Conservation (phyloP, 495 filamentous ascomycete species). For the Jackrogersella minutella region DNA sequence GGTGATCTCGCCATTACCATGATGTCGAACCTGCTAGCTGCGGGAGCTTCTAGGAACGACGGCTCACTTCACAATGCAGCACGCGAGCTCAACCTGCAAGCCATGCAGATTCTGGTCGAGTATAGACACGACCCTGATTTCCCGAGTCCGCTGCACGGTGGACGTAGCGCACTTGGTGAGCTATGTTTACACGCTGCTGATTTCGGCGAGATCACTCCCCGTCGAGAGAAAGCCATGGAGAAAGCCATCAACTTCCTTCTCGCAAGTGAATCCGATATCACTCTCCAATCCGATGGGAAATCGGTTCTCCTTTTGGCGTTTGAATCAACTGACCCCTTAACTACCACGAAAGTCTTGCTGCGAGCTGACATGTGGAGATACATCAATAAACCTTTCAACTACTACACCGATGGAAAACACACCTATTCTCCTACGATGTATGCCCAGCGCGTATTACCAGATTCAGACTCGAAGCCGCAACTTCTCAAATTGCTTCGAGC, state of each 20-base stretch:
- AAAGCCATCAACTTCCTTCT: constrained; percentile 55
- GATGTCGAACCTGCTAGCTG: constrained; percentile 56
- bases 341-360: constrained; percentile 53
- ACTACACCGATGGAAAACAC: constrained; percentile 51
- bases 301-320: constrained; percentile 56
- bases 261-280: constrained; percentile 50
- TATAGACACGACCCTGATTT: constrained; percentile 58
- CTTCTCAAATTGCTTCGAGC: constrained; percentile 51
- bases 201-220: constrained; percentile 45
- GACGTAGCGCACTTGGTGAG: constrained; percentile 58
- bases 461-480: constrained; percentile 44
- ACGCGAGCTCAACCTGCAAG: constrained; percentile 53
- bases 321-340: constrained; percentile 52
- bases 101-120: constrained; percentile 54
- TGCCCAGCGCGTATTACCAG: constrained; percentile 46
- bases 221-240: constrained; percentile 57
- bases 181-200: constrained; percentile 56
- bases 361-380: constrained; percentile 57
- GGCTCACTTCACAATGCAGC: constrained; percentile 60
- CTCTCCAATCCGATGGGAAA: constrained; percentile 54
- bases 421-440: constrained; percentile 59
- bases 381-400: constrained; percentile 54
- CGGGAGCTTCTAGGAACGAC: constrained; percentile 56
- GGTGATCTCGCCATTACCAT: constrained; percentile 55
- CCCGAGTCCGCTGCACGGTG: constrained; percentile 56